Evolutionary conservation across 2,329 filamentous ascomycete species (phyloP).

Genomic region (Didymella pomorum): DNA sequence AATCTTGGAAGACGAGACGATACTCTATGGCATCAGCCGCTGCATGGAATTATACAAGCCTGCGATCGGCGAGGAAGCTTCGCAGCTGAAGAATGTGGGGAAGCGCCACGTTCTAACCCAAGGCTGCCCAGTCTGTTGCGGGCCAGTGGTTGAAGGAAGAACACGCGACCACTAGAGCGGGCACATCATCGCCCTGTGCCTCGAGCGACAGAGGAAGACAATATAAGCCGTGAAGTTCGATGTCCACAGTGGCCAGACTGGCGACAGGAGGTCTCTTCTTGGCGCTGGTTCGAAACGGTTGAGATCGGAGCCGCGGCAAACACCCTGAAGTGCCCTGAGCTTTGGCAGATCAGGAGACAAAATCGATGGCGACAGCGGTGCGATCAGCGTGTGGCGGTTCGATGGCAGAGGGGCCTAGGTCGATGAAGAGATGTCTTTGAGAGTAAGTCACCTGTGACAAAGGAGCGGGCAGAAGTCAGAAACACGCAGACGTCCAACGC

Average conservation of each 20-base stretch:
- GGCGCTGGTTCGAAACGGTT: constrained; percentile 47
- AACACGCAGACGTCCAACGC: constrained; percentile 48
- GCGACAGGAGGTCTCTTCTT: constrained; percentile 36
- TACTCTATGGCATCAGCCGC: constrained; percentile 49
- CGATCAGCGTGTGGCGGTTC: constrained; percentile 36
- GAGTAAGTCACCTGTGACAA: constrained; percentile 46
- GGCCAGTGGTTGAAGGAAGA: constrained; percentile 37
- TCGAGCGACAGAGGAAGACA: constrained; percentile 40
- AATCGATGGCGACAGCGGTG: constrained; percentile 28
- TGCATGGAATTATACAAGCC: constrained; percentile 44
- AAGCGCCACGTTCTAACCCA: constrained; percentile 50
- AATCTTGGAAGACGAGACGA: constrained; percentile 47
- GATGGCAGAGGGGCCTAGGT: constrained; percentile 27
- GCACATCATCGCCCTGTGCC: constrained; percentile 49
- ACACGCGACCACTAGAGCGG: constrained; percentile 45
- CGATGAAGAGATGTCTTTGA: constrained; percentile 34
- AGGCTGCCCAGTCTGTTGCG: constrained; percentile 42
- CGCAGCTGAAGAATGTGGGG: constrained; percentile 47
- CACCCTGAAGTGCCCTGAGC: constrained; percentile 35
- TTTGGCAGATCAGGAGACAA: constrained; percentile 36
- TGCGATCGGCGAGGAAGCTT: constrained; percentile 41
- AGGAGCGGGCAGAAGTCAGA: constrained; percentile 44
- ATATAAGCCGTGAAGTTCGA: constrained; percentile 29
- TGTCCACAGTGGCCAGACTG: constrained; percentile 35
- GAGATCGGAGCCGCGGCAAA: constrained; percentile 36